phyloP scores from a whole-genome alignment of 2,329 filamentous ascomycete genomes.

The Mariannaea sp. region DNA sequence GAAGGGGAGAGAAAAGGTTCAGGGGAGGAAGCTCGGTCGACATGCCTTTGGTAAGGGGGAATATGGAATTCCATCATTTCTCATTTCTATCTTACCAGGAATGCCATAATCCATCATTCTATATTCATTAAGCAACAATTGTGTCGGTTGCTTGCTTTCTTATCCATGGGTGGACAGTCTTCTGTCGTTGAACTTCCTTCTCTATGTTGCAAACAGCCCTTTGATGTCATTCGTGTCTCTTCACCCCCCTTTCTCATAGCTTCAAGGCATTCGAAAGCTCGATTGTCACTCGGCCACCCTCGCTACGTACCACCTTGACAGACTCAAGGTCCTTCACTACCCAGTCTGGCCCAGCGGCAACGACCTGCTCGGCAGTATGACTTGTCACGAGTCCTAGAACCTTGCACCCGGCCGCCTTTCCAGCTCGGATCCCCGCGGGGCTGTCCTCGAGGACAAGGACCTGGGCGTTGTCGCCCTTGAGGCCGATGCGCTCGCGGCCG shows the following conservation, averaged over 20 bases:
- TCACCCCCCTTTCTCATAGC: slow-evolving; percentile 22
- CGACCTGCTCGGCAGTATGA: slow-evolving; percentile 74
- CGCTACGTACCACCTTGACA: slow-evolving; percentile 64
- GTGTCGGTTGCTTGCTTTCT: neutral
- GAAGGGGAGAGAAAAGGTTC: neutral
- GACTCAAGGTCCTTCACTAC: slow-evolving; percentile 80
- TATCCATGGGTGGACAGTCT: neutral
- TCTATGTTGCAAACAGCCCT: slow-evolving; percentile 4
- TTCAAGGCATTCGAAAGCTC: slow-evolving; percentile 68
- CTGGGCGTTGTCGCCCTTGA: slow-evolving; percentile 52
- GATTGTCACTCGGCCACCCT: slow-evolving; percentile 65
- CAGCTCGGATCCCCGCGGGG: slow-evolving; percentile 80
- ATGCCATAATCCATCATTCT: neutral
- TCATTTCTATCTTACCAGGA: neutral
- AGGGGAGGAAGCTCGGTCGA: neutral
- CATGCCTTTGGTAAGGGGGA: slow-evolving; percentile 6
- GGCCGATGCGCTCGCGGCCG: slow-evolving; percentile 65
- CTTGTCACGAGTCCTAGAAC: slow-evolving; percentile 87
- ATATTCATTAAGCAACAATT: neutral
- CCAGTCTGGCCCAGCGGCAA: slow-evolving; percentile 82
- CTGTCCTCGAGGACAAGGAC: slow-evolving; percentile 88
- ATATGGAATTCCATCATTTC: neutral
- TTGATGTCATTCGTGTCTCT: neutral
- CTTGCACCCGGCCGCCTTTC: slow-evolving; percentile 83
- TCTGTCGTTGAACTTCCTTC: slow-evolving; percentile 10